Conservation (phyloP, 108 stramenopile species). For the Mediolabrus comicus region DNA sequence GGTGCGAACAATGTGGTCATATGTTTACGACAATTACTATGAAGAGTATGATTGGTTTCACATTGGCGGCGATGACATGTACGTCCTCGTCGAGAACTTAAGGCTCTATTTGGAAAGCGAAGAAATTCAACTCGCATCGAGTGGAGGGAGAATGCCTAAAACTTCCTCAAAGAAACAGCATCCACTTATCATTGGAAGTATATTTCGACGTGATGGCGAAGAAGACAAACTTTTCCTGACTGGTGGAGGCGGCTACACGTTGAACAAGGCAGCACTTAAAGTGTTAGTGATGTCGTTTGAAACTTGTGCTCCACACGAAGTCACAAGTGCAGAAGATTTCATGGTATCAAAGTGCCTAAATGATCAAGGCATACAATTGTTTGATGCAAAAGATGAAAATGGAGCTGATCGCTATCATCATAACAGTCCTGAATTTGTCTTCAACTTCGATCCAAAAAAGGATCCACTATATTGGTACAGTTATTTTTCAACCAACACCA, state of each 20-base stretch:
- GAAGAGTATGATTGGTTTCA: conserved; percentile 85
- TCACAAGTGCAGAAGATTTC: not conserved
- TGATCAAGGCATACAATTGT: not conserved
- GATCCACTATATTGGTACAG: not conserved
- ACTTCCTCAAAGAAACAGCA: not conserved
- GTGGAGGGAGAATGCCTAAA: conserved; percentile 11
- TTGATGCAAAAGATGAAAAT: not conserved
- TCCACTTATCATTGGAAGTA: not conserved
- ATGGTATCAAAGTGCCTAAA: not conserved
- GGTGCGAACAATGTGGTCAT: conserved; percentile 73
- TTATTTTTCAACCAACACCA: not conserved
- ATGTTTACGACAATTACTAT: conserved; percentile 60
- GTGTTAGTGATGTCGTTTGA: not conserved
- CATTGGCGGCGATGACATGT: conserved; percentile 74
- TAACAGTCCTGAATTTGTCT: not conserved
- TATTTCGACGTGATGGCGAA: not conserved
- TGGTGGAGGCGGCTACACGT: not conserved
- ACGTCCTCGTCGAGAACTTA: conserved; percentile 54
- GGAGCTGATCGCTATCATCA: conserved; percentile 1
- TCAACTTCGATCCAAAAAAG: conserved; percentile 6
- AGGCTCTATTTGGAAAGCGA: conserved; percentile 31
- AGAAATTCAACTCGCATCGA: conserved; percentile 1
- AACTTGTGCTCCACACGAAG: not conserved
- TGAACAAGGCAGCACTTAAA: not conserved
- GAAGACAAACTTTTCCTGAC: not conserved